These are phyloP conservation scores for Beta lomatogona DNA, from an alignment of 179 eudicot species.

Conservation along the genomic window DNA sequence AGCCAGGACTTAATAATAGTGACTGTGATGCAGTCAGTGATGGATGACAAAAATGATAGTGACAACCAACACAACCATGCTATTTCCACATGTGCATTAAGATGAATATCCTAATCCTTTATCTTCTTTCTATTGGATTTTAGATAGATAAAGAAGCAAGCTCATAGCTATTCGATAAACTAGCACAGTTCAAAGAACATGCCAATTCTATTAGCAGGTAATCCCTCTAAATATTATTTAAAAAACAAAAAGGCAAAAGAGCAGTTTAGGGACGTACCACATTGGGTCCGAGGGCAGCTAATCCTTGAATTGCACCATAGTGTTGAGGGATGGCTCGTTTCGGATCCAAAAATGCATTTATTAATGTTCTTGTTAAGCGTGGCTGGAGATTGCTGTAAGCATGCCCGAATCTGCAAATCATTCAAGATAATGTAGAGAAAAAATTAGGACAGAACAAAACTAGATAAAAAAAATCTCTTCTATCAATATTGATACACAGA, in stretches of 20 bases:
- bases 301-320: constrained; percentile 88
- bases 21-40: not conserved
- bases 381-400: constrained; percentile 79
- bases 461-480: too few relatives aligned
- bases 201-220: not conserved
- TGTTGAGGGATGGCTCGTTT: constrained; percentile 81
- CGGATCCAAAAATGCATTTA: constrained; percentile 79
- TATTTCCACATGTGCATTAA: not conserved
- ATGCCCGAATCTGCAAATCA: constrained; percentile 72
- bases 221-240: not conserved
- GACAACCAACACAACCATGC: not conserved
- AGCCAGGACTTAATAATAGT: not conserved
- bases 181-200: not conserved
- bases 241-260: not conserved
- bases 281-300: constrained; percentile 81
- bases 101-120: not conserved
- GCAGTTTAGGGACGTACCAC: constrained; percentile 51
- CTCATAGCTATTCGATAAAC: not conserved
- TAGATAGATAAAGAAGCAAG: not conserved
- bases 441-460: constrained; percentile 1
- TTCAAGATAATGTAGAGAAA: not conserved
- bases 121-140: not conserved
- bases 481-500: too few relatives aligned
- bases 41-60: not conserved
- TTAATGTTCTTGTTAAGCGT: constrained; percentile 79